Base-by-base conservation (phyloP, 2,329 filamentous ascomycete species). In the Colletotrichum paranaense region DNA sequence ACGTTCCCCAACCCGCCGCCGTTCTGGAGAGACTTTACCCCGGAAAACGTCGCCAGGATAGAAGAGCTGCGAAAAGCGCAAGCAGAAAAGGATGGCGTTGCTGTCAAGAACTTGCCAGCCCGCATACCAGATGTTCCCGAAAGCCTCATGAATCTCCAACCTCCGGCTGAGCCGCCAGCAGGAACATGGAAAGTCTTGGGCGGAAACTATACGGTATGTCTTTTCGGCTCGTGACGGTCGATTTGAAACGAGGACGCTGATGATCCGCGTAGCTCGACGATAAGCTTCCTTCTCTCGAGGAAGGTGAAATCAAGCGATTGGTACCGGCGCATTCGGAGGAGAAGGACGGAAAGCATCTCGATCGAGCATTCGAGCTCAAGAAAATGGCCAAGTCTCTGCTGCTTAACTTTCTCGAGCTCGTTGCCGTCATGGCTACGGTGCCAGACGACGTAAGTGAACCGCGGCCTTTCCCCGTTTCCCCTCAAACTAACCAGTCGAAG, bases 11-110 rank as follows among this genome's bases (percentile, higher is more conserved):
- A 93, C 65, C 97, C 97, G 30, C 97, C 97, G 30, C 92, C 93
- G 1, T 97, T 98, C 84, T 98, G 94, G 92, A 92, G 93, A 77
- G 89, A 94, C 81, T 98, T 98, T 83, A 98, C 94, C 0, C 82
- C 91, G 3, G 90, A 93, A 32, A 97, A 96, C 79, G 79, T 94
- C 65, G 84, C 89, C 16, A 90, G 90, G 4, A 83, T 89, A 67
- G 81, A 84, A 6, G 81, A 84, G 26, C 77, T 89, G 16, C 85
- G 84, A 63, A 81, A 81, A 58, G 77, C 83, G 1, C 80, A 85
- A 70, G 80, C 83, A 35, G 80, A 82, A 12, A 78, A 79, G 12
- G 74, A 80, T 73, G 78, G 77, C 59, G 46, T 62, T 24, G 57
- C 46, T 12, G 53, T 67, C n/a, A 75, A 68, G 26, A 66, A 75